These are phyloP conservation scores for Syzygium grande DNA, from an alignment of 345 rosid genomes.

Conservation along the genomic window DNA sequence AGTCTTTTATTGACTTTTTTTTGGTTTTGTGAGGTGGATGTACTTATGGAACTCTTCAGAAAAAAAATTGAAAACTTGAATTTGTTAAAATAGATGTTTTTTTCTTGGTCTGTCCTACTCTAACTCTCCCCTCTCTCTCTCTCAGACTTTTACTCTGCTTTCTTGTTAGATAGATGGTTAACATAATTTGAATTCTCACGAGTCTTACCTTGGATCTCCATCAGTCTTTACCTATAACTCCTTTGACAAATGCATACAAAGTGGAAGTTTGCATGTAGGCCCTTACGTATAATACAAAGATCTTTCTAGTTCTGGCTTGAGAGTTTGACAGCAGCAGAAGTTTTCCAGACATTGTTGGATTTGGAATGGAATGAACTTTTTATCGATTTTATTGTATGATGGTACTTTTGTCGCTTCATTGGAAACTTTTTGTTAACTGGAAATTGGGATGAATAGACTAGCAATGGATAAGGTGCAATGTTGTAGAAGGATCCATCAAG, in stretches of 20 bases:
- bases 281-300: neutral
- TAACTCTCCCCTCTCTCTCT: neutral
- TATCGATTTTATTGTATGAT: neutral
- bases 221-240: neutral
- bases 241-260: neutral
- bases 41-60: neutral
- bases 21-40: neutral
- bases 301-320: neutral
- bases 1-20: neutral
- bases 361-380: neutral
- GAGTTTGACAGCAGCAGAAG: neutral
- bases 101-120: neutral
- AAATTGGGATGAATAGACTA: neutral
- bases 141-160: neutral
- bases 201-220: neutral
- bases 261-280: neutral
- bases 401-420: neutral
- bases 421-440: neutral
- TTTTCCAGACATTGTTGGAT: neutral
- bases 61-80: neutral
- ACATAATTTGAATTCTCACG: neutral
- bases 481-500: neutral
- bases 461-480: neutral
- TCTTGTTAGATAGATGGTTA: neutral
- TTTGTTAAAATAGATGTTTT: neutral